Evolutionary conservation across 2,329 filamentous ascomycete genomes (phyloP).

Genomic region (Fusarium tupiense): DNA sequence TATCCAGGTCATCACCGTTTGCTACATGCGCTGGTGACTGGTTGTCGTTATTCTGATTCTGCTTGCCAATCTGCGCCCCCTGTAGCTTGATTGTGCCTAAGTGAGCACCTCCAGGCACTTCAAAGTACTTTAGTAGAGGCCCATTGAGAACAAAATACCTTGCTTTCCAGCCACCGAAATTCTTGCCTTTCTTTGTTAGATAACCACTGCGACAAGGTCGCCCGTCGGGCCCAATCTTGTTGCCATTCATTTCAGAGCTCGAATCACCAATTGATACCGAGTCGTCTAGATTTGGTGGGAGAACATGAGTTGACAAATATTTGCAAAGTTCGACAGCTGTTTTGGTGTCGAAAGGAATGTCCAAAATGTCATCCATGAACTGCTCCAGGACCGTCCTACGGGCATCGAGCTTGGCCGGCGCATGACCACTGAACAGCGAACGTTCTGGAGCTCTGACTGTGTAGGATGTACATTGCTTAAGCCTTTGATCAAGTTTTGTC

Average conservation of each 20-base stretch:
- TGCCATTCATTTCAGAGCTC: conserved; percentile 43
- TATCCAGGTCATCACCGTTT: conserved; percentile 79
- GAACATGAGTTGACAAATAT: conserved; percentile 78
- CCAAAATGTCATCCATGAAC: conserved; percentile 87
- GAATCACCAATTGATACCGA: conserved; percentile 46
- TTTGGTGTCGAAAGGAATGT: conserved; percentile 80
- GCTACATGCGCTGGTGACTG: conserved; percentile 67
- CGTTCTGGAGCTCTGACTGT: conserved; percentile 83
- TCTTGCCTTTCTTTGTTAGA: conserved; percentile 95
- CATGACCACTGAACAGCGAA: conserved; percentile 88
- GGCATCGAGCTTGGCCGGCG: conserved; percentile 91
- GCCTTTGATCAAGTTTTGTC: conserved; percentile 80
- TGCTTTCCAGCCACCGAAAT: conserved; percentile 98
- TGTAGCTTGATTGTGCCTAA: conserved; percentile 92
- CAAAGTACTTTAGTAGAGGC: conserved; percentile 84
- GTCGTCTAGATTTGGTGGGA: conserved; percentile 71
- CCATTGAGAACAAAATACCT: conserved; percentile 70
- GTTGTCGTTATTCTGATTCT: conserved; percentile 64
- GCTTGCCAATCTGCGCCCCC: conserved; percentile 93
- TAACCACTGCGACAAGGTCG: conserved; percentile 86
- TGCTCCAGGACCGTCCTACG: conserved; percentile 81
- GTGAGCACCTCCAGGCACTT: conserved; percentile 88
- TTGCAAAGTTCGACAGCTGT: conserved; percentile 85
- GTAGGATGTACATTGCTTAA: conserved; percentile 79
- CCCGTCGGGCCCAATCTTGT: conserved; percentile 66